These are phyloP conservation scores for Pigoraptor vietnamica DNA, from an alignment of 78 protist species.

Conservation along the genomic window DNA sequence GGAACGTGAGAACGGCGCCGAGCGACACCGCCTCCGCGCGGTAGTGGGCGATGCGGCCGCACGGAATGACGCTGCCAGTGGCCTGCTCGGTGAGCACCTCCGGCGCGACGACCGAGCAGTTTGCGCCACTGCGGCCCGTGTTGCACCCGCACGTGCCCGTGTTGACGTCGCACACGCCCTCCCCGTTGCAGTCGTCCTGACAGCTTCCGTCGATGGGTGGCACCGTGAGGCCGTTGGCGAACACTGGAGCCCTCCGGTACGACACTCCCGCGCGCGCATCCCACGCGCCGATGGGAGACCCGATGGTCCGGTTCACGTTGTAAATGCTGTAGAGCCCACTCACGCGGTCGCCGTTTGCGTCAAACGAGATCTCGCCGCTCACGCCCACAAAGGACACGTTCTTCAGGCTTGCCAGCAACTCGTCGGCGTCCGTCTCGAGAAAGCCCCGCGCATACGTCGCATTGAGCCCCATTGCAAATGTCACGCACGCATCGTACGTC, in stretches of 20 bases:
- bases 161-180: not conserved
- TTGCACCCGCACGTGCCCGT: not conserved
- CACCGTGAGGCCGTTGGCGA: not conserved
- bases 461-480: not conserved
- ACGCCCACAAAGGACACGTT: not conserved
- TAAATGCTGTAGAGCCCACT: not conserved
- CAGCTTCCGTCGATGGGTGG: not conserved
- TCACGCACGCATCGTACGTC: not conserved
- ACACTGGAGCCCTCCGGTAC: not conserved
- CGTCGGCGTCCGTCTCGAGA: not conserved
- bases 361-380: not conserved
- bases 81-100: not conserved
- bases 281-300: not conserved
- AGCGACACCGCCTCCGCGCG: not conserved
- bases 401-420: not conserved
- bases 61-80: not conserved
- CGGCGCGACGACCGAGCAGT: not conserved
- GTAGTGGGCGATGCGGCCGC: not conserved
- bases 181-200: not conserved
- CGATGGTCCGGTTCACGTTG: not conserved
- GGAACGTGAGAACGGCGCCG: not conserved
- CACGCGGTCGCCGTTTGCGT: not conserved
- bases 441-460: not conserved
- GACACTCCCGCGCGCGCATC: not conserved
- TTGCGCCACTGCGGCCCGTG: not conserved